Conservation (phyloP, 805 yeast species). For the Candida coquimbonensis region DNA sequence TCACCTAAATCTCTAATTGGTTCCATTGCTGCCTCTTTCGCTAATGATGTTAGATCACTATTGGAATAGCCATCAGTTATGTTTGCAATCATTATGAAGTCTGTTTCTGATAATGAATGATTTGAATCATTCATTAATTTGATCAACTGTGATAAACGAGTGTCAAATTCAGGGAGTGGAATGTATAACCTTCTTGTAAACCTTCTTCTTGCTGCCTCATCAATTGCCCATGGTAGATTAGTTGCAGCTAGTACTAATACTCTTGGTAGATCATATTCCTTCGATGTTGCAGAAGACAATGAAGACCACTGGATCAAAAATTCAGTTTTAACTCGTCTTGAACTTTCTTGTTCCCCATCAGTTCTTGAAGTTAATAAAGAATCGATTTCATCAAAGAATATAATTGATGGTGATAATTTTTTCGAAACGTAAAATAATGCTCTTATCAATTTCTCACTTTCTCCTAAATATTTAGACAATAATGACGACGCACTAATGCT, state of each 20-base stretch:
- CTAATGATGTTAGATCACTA: slow-evolving; percentile 85
- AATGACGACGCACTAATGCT: slow-evolving; percentile 85
- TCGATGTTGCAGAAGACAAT: slow-evolving; percentile 77
- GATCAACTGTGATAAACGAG: slow-evolving; percentile 63
- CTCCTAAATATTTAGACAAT: slow-evolving; percentile 85
- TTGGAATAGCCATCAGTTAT: slow-evolving; percentile 87
- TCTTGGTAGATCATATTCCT: slow-evolving; percentile 45
- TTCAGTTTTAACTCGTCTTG: slow-evolving; percentile 86
- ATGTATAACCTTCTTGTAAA: slow-evolving; percentile 89
- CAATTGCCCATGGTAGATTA: slow-evolving; percentile 94
- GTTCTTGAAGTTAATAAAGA: slow-evolving; percentile 75
- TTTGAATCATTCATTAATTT: slow-evolving; percentile 67
- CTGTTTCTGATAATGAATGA: slow-evolving; percentile 58
- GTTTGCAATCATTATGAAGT: slow-evolving; percentile 50
- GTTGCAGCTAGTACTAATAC: slow-evolving; percentile 93
- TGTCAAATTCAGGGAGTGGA: slow-evolving; percentile 85
- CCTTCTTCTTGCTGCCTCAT: slow-evolving; percentile 92
- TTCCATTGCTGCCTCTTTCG: slow-evolving; percentile 98
- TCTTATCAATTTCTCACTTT: slow-evolving; percentile 86
- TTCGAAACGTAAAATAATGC: slow-evolving; percentile 82
- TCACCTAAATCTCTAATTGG: slow-evolving; percentile 90
- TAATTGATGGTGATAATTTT: slow-evolving; percentile 84
- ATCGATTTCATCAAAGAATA: slow-evolving; percentile 94
- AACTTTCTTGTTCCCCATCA: slow-evolving; percentile 74
- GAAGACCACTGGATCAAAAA: slow-evolving; percentile 94